phyloP scores from a whole-genome alignment of 495 filamentous ascomycete species.

The Podospora tetraspora region DNA sequence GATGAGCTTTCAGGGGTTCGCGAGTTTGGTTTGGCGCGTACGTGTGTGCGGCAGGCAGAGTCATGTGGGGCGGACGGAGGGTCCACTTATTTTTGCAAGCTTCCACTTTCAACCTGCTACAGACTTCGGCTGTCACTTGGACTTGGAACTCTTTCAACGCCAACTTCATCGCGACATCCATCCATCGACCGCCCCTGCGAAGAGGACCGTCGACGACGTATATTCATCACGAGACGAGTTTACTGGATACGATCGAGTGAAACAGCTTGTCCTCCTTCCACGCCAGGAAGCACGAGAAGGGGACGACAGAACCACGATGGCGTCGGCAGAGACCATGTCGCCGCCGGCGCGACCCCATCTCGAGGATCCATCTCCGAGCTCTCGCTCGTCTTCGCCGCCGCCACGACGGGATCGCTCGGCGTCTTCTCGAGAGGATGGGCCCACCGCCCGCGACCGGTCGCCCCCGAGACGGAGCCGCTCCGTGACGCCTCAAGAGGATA shows the following conservation, averaged over 20 bases:
- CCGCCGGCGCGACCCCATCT: conserved; percentile 19
- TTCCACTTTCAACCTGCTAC: neutral
- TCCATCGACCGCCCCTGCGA: neutral
- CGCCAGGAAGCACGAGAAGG: neutral
- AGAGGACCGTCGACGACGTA: neutral
- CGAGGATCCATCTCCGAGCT: conserved; percentile 14
- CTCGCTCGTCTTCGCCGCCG: conserved; percentile 2
- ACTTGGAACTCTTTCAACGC: neutral
- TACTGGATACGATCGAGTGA: neutral
- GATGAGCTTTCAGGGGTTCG: conserved; percentile 25
- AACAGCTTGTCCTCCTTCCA: neutral
- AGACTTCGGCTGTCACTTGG: neutral
- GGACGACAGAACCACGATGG: conserved; percentile 16
- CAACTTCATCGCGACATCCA: neutral
- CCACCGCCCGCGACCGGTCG: conserved; percentile 22
- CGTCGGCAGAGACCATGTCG: conserved; percentile 24
- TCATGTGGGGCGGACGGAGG: neutral
- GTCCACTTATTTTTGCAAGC: neutral
- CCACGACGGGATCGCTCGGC: conserved; percentile 8
- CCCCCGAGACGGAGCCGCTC: conserved; percentile 21
- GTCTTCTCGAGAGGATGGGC: conserved; percentile 8
- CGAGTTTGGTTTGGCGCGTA: conserved; percentile 11
- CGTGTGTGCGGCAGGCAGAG: neutral
- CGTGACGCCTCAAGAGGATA: conserved; percentile 34
- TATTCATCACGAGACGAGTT: neutral